Base-by-base conservation (phyloP, 2,329 filamentous ascomycete genomes). In the Albifimbria verrucaria region DNA sequence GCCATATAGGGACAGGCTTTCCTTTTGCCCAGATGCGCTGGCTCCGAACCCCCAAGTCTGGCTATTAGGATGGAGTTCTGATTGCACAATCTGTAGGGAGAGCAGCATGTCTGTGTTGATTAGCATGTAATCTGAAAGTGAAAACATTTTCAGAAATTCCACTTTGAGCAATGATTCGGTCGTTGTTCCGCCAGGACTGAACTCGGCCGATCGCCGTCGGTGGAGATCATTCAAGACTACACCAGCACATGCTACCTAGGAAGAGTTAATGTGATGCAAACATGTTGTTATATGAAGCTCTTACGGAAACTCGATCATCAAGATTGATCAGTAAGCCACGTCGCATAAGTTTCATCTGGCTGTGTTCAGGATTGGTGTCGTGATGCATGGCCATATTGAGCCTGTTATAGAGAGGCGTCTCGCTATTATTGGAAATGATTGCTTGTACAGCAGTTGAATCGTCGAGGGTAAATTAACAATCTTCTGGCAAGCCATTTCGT, bases 31-130 rank as follows among this genome's bases (percentile, higher is more conserved):
- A 1, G 80, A 83, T 23, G 76, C 62, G 24, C 54, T 63, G 18
- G 58, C 48, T 46, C 62, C 57, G 41, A 57, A 28, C 2, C 88
- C 89, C 71, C 88, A 87, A 60, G 87, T 89, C 57, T 93, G 88
- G 47, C 82, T 86, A 63, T 91, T 92, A 4, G 90, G 92, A 67
- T 96, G 91, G 11, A 83, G 83, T 66, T 97, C 92, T 1, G 88
- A 85, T 52, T 88, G 87, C 23, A 96, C 77, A 24, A 99, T 90
- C 62, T 97, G 93, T 9, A 99, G 79, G 2, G 92, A 92, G 15
- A 83, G 72, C 42, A 97, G 74, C 0, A 92, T 89, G 64, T 97
- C 91, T 2, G 81, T 75, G 60, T 90, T 94, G 59, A 97, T 77
- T 62, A 94, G 90, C 85, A 93, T 90, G 49, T 74, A 74, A 51